Percentiles rank a stretch among this genome's conserved stretches.
Conservation (phyloP, 345 rosid species). For the Odontarrhena argentea region DNA sequence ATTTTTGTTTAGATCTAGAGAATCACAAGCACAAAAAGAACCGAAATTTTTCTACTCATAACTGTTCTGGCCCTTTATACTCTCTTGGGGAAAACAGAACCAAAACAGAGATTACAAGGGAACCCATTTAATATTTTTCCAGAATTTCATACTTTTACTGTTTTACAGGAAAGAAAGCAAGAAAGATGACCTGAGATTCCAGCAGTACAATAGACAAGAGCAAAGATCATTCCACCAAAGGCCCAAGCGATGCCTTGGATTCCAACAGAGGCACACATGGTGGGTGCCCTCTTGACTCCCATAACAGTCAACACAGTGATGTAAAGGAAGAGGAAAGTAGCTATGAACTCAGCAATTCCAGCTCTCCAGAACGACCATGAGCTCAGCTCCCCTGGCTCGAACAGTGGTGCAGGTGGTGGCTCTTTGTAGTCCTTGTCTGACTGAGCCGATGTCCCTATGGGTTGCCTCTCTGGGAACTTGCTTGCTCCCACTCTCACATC, state of each 20-base stretch:
- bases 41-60: background rate
- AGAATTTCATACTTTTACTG: background rate
- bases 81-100: background rate
- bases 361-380: constrained; percentile 51
- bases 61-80: background rate
- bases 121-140: too few relatives aligned
- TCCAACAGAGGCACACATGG: constrained; percentile 48
- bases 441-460: constrained; percentile 44
- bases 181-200: constrained; percentile 38
- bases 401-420: constrained; percentile 49
- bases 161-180: background rate
- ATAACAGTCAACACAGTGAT: constrained; percentile 46
- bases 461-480: constrained; percentile 44
- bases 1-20: background rate
- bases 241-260: constrained; percentile 54
- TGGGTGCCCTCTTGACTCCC: constrained; percentile 44
- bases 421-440: constrained; percentile 43
- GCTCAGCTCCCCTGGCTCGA: constrained; percentile 46
- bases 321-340: constrained; percentile 48
- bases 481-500: constrained; percentile 43
- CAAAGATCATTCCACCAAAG: constrained; percentile 56
- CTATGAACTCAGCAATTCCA: constrained; percentile 48
- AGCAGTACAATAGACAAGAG: constrained; percentile 53
- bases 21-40: background rate
- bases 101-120: constrained; percentile 1